Evolutionary conservation across 2,329 filamentous ascomycete genomes (phyloP).

Genomic region (Pseudogymnoascus sp.): DNA sequence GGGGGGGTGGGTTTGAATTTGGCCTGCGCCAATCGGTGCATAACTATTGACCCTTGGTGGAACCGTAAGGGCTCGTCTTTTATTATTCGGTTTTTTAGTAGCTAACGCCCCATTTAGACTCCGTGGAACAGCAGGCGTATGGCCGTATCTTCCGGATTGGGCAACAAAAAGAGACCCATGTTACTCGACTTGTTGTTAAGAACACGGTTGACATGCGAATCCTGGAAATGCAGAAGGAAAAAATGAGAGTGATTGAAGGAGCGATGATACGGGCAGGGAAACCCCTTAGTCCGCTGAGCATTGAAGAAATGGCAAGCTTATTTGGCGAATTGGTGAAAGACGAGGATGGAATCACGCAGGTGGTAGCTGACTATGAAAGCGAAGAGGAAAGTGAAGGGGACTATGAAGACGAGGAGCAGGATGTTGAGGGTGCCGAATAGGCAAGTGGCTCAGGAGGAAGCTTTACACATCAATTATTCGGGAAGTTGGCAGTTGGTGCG

Average conservation of each 20-base stretch:
- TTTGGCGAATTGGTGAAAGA: conserved; percentile 37
- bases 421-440: background rate
- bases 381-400: conserved; percentile 11
- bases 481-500: too few species aligned
- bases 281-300: conserved; percentile 19
- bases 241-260: too few species aligned
- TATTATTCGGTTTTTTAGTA: background rate
- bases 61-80: background rate
- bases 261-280: too few species aligned
- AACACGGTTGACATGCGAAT: conserved; percentile 53
- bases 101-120: conserved; percentile 13
- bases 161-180: conserved; percentile 51
- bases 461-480: background rate
- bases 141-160: conserved; percentile 57
- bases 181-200: conserved; percentile 49
- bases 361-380: conserved; percentile 24
- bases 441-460: background rate
- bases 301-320: conserved; percentile 37
- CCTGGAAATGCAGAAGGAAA: conserved; percentile 43
- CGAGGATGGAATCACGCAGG: conserved; percentile 26
- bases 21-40: conserved; percentile 42
- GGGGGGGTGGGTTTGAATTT: conserved; percentile 50
- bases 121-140: conserved; percentile 53
- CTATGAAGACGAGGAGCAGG: background rate
- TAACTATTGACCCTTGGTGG: conserved; percentile 39